These are phyloP conservation scores for Rutstroemia sp. DNA, from an alignment of 2,329 filamentous ascomycete species.

Conservation along the genomic window DNA sequence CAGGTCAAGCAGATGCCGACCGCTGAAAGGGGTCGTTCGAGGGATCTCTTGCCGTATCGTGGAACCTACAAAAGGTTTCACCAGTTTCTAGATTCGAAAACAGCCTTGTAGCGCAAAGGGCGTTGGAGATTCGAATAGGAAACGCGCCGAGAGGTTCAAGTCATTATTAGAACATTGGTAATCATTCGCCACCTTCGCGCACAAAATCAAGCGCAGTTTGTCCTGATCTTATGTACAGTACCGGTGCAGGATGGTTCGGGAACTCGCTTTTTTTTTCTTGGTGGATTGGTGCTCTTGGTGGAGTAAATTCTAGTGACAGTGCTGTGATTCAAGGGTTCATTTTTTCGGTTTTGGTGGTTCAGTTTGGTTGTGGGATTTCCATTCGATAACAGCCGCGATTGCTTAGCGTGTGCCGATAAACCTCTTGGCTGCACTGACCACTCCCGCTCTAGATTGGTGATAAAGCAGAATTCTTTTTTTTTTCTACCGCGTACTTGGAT, in stretches of 20 bases:
- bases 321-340: neutral
- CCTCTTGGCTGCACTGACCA: neutral
- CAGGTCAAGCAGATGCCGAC: neutral
- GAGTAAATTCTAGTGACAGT: neutral
- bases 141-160: constrained; percentile 22
- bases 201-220: neutral
- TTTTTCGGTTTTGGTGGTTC: constrained; percentile 4
- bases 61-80: neutral
- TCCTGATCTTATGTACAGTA: neutral
- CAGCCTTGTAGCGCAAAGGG: constrained; percentile 26
- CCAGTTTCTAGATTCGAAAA: constrained; percentile 13
- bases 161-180: constrained; percentile 22
- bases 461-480: neutral
- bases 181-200: constrained; percentile 12
- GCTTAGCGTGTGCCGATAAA: neutral
- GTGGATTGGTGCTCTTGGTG: constrained; percentile 1
- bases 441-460: neutral
- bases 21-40: neutral
- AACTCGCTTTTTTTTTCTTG: constrained; percentile 4
- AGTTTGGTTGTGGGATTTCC: constrained; percentile 2
- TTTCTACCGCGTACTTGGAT: neutral
- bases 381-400: neutral
- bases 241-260: neutral
- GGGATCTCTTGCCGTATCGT: neutral
- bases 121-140: constrained; percentile 13